Percentiles rank a stretch among this genome's conserved stretches.
Evolutionary conservation across 768 basidiomycete genomes (phyloP).

Genomic region (Thelephora ganbajun): DNA sequence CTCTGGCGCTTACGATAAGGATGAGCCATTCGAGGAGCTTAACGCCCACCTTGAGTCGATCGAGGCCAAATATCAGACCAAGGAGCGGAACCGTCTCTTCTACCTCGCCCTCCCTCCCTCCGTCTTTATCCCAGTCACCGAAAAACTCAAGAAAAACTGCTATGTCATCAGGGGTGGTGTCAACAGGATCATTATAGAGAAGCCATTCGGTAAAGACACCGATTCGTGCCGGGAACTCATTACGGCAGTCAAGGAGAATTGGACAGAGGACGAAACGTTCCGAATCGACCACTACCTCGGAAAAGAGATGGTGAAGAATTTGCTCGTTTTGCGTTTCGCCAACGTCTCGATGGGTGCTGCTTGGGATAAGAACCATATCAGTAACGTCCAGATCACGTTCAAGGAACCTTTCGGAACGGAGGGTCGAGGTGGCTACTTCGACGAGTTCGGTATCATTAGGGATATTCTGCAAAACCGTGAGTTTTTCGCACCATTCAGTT

Average conservation of each 20-base stretch:
- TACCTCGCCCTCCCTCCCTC: conserved; percentile 96
- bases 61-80: conserved; percentile 53
- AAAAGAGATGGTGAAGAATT: conserved; percentile 99
- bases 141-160: conserved; percentile 69
- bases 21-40: conserved; percentile 62
- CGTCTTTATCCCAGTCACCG: conserved; percentile 85
- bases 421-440: conserved; percentile 99
- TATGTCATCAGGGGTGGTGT: conserved; percentile 51
- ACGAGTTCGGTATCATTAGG: conserved; percentile 98
- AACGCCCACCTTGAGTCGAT: conserved; percentile 64
- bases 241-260: conserved; percentile 65
- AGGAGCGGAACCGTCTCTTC: conserved; percentile 74
- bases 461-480: conserved; percentile 96
- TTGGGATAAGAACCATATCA: conserved; percentile 95
- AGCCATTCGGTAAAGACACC: conserved; percentile 95
- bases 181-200: conserved; percentile 94
- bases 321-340: conserved; percentile 90
- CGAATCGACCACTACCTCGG: conserved; percentile 99
- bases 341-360: conserved; percentile 79
- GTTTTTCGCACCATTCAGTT: conserved; percentile 19
- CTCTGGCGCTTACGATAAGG: conserved; percentile 81
- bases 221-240: conserved; percentile 74
- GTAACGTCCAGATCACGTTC: conserved; percentile 97
- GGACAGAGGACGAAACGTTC: conserved; percentile 96
- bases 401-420: conserved; percentile 99